Evolutionary conservation across 495 filamentous ascomycete species (phyloP).

Genomic region (Symbiotaphrina buchneri): DNA sequence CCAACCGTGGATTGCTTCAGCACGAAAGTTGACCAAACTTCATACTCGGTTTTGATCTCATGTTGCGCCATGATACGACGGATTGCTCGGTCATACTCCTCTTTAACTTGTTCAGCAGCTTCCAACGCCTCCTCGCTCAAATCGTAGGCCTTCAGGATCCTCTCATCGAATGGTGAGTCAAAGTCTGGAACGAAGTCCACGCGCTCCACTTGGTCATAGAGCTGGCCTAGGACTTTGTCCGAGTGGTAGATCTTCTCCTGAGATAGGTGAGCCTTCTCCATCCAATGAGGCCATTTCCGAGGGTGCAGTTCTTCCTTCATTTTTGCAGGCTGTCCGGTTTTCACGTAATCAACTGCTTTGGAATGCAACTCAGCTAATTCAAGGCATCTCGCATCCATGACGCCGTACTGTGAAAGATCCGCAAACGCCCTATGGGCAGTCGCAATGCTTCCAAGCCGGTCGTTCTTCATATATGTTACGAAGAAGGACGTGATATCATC

Average conservation of each 20-base stretch:
- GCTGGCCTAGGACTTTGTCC: slow-evolving; percentile 47
- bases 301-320: slow-evolving; percentile 39
- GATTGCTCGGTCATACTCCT: slow-evolving; percentile 53
- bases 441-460: slow-evolving; percentile 58
- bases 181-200: slow-evolving; percentile 52
- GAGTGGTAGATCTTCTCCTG: slow-evolving; percentile 40
- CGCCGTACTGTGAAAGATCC: slow-evolving; percentile 36
- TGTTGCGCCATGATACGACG: slow-evolving; percentile 68
- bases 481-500: slow-evolving; percentile 67
- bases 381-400: slow-evolving; percentile 42
- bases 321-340: slow-evolving; percentile 56
- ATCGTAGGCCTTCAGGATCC: slow-evolving; percentile 44
- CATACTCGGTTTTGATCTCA: slow-evolving; percentile 74
- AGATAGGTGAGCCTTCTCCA: slow-evolving; percentile 41
- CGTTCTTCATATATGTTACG: slow-evolving; percentile 83
- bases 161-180: slow-evolving; percentile 46
- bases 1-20: slow-evolving; percentile 38
- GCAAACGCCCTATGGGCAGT: slow-evolving; percentile 63
- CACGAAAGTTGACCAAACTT: slow-evolving; percentile 72
- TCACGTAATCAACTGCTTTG: slow-evolving; percentile 78
- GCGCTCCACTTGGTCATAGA: slow-evolving; percentile 52
- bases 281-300: slow-evolving; percentile 63
- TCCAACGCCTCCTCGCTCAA: slow-evolving; percentile 27
- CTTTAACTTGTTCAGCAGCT: slow-evolving; percentile 42
- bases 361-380: slow-evolving; percentile 68